Conservation (phyloP, 2,329 filamentous ascomycete genomes). For the Fonsecaea nubica region DNA sequence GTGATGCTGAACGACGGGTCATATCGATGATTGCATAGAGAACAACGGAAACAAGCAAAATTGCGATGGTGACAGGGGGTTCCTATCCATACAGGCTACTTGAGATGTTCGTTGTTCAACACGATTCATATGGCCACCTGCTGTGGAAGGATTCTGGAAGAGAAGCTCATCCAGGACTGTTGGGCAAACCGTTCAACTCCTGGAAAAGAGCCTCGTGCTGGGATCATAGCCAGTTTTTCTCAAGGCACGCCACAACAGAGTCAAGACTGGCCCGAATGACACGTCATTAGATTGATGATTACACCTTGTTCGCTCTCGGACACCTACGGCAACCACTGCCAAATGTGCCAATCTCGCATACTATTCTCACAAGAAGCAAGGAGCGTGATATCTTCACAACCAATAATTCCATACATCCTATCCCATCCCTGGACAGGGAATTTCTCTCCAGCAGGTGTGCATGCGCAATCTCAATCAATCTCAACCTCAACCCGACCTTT, state of each 20-base stretch:
- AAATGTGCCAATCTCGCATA: not conserved
- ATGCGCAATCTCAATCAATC: too few species aligned
- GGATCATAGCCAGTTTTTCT: not conserved
- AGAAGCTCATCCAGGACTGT: not conserved
- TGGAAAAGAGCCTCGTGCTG: not conserved
- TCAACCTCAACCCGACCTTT: too few species aligned
- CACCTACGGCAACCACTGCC: not conserved
- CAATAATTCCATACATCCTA: not conserved
- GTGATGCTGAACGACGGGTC: conserved; percentile 30
- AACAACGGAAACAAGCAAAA: conserved; percentile 28
- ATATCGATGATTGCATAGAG: conserved; percentile 34
- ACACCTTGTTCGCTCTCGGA: not conserved
- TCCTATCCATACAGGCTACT: conserved; percentile 15
- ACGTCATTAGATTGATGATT: not conserved
- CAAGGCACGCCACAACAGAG: not conserved
- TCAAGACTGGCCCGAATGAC: not conserved
- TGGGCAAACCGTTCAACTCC: too few species aligned
- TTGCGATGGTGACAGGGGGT: conserved; percentile 28
- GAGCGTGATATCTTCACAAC: not conserved
- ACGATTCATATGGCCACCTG: not conserved
- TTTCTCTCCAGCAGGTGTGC: too few species aligned
- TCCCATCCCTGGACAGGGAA: too few species aligned
- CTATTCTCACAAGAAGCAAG: not conserved
- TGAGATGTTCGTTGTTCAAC: not conserved
- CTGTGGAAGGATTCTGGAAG: not conserved